Evolutionary conservation across 1,139 yeast species (phyloP), one percentile per base, ranked within the genome.

Genomic region (Yarrowia galli): DNA sequence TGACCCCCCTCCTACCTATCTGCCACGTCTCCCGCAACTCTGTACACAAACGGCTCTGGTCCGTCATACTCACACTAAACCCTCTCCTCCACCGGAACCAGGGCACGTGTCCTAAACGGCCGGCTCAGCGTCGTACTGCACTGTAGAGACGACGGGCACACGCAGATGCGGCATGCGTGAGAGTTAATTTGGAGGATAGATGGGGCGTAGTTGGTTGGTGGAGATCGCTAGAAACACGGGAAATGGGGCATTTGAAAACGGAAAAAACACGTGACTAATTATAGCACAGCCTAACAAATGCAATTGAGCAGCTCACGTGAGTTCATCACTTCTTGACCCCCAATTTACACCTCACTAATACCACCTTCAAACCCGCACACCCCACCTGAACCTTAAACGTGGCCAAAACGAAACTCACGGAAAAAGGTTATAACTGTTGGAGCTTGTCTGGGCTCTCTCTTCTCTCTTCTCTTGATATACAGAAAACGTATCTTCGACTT

Each of bases 381-480:
- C 43, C 43, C 60, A 53, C 43, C 60, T 38, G 38, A 56, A 56
- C 63, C n/a, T 38, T 58, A 43, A 58, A 58, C 64, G 64, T 58
- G 64, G 51, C 51, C 61, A 58, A 20, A 56, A 56, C 63, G 48
- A 56, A 40, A 32, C 43, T 18, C 61, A 54, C 32, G 28, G 40
- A 56, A 28, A 28, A 28, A 56, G 49, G 63, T 42, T 56, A 42
- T 53, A 53, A 49, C 40, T 4, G 23, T 32, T 32, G 54, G 23
- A 25, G 51, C 35, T 46, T 38, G 18, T 23, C 23, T 10, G 12
- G 45, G 20, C 46, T 20, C 13, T 1, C n/a, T 43, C 9, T 22
- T 7, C 23, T n/a, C 18, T 9, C 25, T n/a, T 28, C 32, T 28
- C 32, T 28, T 28, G 32, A n/a, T n/a, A n/a, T n/a, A n/a, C n/a